Base-by-base conservation (phyloP, 306 rosid species). In the Pterocarpus santalinus region DNA sequence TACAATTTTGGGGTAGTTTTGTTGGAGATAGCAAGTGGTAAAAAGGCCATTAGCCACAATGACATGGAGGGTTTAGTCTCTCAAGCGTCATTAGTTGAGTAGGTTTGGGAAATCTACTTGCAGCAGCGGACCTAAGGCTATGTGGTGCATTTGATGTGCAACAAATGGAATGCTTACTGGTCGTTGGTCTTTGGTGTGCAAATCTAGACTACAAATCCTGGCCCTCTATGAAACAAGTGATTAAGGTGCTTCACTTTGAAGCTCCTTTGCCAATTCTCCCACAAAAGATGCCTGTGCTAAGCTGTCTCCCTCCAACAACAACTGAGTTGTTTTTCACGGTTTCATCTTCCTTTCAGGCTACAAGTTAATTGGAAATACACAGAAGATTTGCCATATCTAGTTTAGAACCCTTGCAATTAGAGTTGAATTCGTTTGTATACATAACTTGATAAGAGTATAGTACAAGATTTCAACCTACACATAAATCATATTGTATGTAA, bases 111-210 rank as follows among this genome's bases (percentile, higher is more conserved):
- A 77, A 73, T 43, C 13, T 84, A 0, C n/a, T 39, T 7, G 69
- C 22, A 73, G 82, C 78, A 36, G 80, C 69, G 1, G 86, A 84
- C 36, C 64, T 77, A 30, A 81, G 78, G 14, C 15, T 87, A 1
- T 35, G 39, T 68, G 87, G 65, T 11, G 61, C 1, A 2, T 81
- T 78, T 69, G 74, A 84, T 41, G 56, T 13, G 69, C 65, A 65
- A 5, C 83, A 86, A 71, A 46, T 83, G 77, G 82, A 75, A 61
- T 22, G 73, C 30, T 49, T 81, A 14, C 3, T 60, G 39, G 17
- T 72, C 13, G 80, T 76, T 70, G 80, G 85, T 15, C 72, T 77
- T 38, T 76, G 85, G 77, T 72, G 83, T 72, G 80, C 80, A 52
- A 47, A 85, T 36, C 77, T 83, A 46, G 77, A 81, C 57, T 47